A percentile compares a stretch with the other conserved stretches of the same genome.
phyloP scores from a whole-genome alignment of 306 rosid species.

The Neltuma alba region DNA sequence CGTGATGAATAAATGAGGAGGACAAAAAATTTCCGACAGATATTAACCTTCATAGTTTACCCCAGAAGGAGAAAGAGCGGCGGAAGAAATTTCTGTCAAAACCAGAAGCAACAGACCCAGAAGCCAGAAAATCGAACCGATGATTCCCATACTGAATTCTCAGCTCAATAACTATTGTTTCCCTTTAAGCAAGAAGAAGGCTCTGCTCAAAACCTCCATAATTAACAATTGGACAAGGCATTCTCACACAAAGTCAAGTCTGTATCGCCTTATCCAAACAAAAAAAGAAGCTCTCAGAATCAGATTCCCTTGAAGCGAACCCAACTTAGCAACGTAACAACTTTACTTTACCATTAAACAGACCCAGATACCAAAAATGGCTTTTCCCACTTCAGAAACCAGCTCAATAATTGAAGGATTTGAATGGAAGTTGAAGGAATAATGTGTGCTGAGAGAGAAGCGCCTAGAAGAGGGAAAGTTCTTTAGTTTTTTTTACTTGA shows the following conservation, averaged over 20 bases:
- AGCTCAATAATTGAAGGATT: conserved; percentile 45
- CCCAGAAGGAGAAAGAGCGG: conserved; percentile 94
- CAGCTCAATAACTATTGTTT: conserved; percentile 34
- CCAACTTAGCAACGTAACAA: conserved; percentile 40
- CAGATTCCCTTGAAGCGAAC: conserved; percentile 48
- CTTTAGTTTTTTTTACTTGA: conserved; percentile 42
- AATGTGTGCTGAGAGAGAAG: conserved; percentile 38
- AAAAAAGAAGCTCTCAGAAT: conserved; percentile 43
- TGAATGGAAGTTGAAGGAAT: conserved; percentile 46
- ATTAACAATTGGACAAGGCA: conserved; percentile 43
- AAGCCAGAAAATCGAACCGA: conserved; percentile 47
- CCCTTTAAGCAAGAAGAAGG: conserved; percentile 40
- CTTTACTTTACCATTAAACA: conserved; percentile 38
- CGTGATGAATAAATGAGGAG: conserved; percentile 3
- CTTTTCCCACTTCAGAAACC: conserved; percentile 32
- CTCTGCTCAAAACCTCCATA: conserved; percentile 47
- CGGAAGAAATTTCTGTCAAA: conserved; percentile 62
- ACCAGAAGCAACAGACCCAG: conserved; percentile 59
- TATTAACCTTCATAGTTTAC: conserved; percentile 89
- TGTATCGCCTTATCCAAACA: conserved; percentile 48
- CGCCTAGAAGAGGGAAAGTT: conserved; percentile 46
- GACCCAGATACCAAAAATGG: conserved; percentile 56
- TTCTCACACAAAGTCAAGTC: conserved; percentile 48
- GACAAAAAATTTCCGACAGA: background rate
- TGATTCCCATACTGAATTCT: conserved; percentile 49